Evolutionary conservation across 2,329 filamentous ascomycete species (phyloP).

Genomic region (Ascochyta lentis): DNA sequence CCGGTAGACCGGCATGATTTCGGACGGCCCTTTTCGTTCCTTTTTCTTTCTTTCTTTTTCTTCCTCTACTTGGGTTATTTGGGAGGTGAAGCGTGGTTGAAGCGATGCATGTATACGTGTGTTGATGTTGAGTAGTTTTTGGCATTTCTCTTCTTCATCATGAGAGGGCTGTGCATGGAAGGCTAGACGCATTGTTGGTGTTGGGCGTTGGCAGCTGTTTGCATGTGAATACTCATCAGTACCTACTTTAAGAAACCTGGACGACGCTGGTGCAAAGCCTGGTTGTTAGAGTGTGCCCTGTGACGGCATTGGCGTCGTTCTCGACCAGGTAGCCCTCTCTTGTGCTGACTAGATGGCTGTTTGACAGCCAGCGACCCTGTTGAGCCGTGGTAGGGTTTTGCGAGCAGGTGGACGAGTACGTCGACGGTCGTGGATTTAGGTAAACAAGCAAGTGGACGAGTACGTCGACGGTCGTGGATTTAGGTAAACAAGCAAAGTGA

Average conservation of each 20-base stretch:
- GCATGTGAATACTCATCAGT: not conserved
- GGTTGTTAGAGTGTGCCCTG: not conserved
- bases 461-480: not conserved
- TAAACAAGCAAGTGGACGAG: not conserved
- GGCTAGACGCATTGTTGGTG: slow-evolving; percentile 1
- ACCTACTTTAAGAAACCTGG: not conserved
- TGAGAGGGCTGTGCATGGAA: not conserved
- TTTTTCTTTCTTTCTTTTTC: no score
- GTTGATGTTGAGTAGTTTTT: not conserved
- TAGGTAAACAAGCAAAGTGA: not conserved
- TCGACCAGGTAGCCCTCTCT: slow-evolving; percentile 1
- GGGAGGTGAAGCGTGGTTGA: not conserved
- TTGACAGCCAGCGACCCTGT: slow-evolving; percentile 1
- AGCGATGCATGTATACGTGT: not conserved
- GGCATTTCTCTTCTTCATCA: not conserved
- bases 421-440: no score
- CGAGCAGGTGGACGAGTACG: not conserved
- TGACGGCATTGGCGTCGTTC: slow-evolving; percentile 1
- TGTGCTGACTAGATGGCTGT: not conserved
- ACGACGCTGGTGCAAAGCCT: not conserved
- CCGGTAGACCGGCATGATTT: not conserved
- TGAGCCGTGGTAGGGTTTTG: not conserved
- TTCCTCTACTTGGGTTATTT: not conserved
- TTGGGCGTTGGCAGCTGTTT: not conserved
- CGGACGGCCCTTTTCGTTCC: not conserved